Evolutionary conservation across 441 rosid species (phyloP).

Genomic region (Populus hybrid): DNA sequence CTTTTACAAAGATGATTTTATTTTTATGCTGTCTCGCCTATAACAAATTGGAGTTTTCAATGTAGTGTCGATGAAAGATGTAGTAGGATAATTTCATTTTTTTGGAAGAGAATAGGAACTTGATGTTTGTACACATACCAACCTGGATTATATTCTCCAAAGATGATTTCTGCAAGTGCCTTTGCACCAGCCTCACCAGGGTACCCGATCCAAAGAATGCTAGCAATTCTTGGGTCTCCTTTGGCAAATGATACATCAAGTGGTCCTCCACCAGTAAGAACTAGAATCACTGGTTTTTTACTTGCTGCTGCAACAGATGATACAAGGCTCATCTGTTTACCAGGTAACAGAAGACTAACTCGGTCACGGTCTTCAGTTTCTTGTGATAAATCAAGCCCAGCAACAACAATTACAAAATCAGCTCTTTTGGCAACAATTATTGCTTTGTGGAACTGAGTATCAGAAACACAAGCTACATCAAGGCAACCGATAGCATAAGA

Average conservation of each 20-base stretch:
- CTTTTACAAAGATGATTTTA: neutral
- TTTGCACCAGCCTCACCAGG: constrained; percentile 87
- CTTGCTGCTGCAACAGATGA: constrained; percentile 54
- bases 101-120: neutral
- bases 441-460: constrained; percentile 39
- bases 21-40: neutral
- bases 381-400: constrained; percentile 83
- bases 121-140: constrained; percentile 13
- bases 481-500: constrained; percentile 58
- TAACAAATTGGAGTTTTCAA: neutral
- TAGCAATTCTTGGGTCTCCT: constrained; percentile 41
- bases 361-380: constrained; percentile 84
- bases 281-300: constrained; percentile 56
- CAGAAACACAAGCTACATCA: constrained; percentile 54
- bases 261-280: constrained; percentile 89
- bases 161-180: constrained; percentile 77
- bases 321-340: constrained; percentile 67
- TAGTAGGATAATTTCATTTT: neutral
- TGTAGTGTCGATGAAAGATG: neutral
- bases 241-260: constrained; percentile 69
- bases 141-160: constrained; percentile 74
- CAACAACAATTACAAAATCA: constrained; percentile 68
- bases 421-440: constrained; percentile 50
- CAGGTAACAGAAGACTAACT: constrained; percentile 72
- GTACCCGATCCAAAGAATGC: constrained; percentile 93